Conservation (phyloP, 176 grass and related monocot genomes). For the Puccinellia tenuiflora region DNA sequence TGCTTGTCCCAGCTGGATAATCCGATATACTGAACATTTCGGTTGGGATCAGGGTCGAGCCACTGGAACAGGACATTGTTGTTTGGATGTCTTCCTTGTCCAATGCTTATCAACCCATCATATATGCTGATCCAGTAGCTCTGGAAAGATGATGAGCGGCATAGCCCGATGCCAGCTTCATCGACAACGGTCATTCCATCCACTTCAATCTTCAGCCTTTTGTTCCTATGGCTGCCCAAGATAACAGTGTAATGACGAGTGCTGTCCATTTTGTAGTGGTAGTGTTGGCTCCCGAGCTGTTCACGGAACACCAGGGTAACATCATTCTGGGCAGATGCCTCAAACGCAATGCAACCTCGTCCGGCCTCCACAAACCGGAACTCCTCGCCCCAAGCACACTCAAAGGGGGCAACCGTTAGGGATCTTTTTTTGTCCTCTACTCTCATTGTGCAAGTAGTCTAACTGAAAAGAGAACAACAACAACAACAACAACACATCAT, state of each 20-base stretch:
- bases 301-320: conserved; percentile 87
- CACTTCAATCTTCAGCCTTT: conserved; percentile 83
- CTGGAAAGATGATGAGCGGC: conserved; percentile 80
- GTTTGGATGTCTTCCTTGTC: conserved; percentile 71
- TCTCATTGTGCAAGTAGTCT: conserved; percentile 29
- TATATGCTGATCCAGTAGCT: conserved; percentile 93
- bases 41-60: conserved; percentile 64
- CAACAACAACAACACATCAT: background rate
- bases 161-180: conserved; percentile 61
- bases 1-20: conserved; percentile 95
- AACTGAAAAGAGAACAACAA: conserved; percentile 9
- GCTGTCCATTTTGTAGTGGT: conserved; percentile 89
- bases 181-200: conserved; percentile 77
- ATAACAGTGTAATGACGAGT: conserved; percentile 75
- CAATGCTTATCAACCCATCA: conserved; percentile 81
- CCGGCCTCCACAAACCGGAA: conserved; percentile 67
- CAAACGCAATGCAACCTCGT: conserved; percentile 77
- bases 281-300: conserved; percentile 71
- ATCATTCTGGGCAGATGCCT: conserved; percentile 91
- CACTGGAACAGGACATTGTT: conserved; percentile 75
- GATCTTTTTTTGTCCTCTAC: conserved; percentile 61
- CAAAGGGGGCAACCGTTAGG: conserved; percentile 78
- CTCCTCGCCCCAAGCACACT: conserved; percentile 82
- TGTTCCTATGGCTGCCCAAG: conserved; percentile 91
- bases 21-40: conserved; percentile 71